Evolutionary conservation across 2,329 filamentous ascomycete species (phyloP).

Genomic region (Penicillium sp.): DNA sequence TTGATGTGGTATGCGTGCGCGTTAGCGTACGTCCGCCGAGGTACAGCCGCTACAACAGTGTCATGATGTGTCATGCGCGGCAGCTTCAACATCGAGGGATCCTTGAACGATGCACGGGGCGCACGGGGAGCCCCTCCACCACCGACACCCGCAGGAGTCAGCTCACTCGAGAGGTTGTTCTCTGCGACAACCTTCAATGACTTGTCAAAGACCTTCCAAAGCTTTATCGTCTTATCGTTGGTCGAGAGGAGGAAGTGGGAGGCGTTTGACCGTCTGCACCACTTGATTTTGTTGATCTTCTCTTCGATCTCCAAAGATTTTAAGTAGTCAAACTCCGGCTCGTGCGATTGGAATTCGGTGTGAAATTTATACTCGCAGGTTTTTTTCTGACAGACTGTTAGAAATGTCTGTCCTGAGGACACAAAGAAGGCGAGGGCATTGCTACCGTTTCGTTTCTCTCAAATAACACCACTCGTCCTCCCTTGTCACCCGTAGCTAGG

Average conservation of each 20-base stretch:
- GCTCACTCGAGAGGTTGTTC: constrained; percentile 92
- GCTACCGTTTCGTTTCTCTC: constrained; percentile 80
- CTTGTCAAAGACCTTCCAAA: constrained; percentile 99
- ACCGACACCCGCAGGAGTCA: constrained; percentile 67
- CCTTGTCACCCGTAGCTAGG: constrained; percentile 46
- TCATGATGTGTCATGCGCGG: constrained; percentile 95
- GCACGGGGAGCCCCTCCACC: constrained; percentile 71
- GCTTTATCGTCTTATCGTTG: constrained; percentile 99
- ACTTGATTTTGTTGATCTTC: constrained; percentile 99
- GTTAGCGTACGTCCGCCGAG: constrained; percentile 91
- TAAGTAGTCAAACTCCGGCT: constrained; percentile 97
- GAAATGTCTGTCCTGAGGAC: no score
- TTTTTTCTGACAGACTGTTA: constrained; percentile 76
- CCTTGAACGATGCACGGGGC: constrained; percentile 67
- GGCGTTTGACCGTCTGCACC: constrained; percentile 94
- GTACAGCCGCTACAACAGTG: constrained; percentile 92
- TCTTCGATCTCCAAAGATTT: constrained; percentile 99
- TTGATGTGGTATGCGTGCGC: constrained; percentile 99
- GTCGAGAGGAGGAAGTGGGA: constrained; percentile 97
- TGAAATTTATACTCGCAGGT: constrained; percentile 99
- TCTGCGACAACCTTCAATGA: constrained; percentile 97
- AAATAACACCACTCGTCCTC: constrained; percentile 44
- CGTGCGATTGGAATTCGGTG: constrained; percentile 98
- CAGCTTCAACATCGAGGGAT: constrained; percentile 74
- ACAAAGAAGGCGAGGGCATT: constrained; percentile 2